Evolutionary conservation across 441 rosid species (phyloP), one percentile per base, ranked within the genome.

Genomic region (Flueggea neowawraea): DNA sequence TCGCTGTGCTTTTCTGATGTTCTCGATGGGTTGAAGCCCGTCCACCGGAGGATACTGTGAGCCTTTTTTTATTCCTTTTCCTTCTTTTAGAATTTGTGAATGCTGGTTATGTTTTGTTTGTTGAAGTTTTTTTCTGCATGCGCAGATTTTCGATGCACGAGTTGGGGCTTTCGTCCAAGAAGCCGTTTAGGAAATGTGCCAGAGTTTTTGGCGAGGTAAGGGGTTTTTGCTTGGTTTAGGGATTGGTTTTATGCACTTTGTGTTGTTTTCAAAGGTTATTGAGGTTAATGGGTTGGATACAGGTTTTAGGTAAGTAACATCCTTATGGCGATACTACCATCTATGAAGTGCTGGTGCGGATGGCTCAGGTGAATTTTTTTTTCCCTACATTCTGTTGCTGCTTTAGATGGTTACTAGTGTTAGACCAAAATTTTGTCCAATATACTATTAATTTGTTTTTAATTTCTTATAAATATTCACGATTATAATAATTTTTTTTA

Each of bases 301-400:
- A 94, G 99, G 99, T 94, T 67, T 84, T 94, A 16, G 99, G 99
- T 65, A 94, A 94, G 66, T 94, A 91, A 65, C 99, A 94, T 68
- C 99, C 99, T 0, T 97, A 94, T 75, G 99, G 99, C 62, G 99
- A 94, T 61, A 79, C 78, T 12, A 97, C 99, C 0, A 97, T 94
- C 31, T 94, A 94, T 67, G 97, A 94, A 76, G 80, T 97, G 31
- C 69, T 94, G 61, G 99, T 94, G 64, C 84, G 99, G 66, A 91
- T 94, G 99, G 99, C 99, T 22, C 99, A 94, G 98, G 98, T 94
- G 79, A 63, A 33, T n/a, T n/a, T n/a, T n/a, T n/a, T n/a, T n/a
- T n/a, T n/a, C n/a, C n/a, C n/a, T n/a, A n/a, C n/a, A n/a, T n/a
- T n/a, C n/a, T n/a, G n/a, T n/a, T n/a, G n/a, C n/a, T n/a, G n/a